Conservation (phyloP, 306 rosid genomes). For the Delonix regia region DNA sequence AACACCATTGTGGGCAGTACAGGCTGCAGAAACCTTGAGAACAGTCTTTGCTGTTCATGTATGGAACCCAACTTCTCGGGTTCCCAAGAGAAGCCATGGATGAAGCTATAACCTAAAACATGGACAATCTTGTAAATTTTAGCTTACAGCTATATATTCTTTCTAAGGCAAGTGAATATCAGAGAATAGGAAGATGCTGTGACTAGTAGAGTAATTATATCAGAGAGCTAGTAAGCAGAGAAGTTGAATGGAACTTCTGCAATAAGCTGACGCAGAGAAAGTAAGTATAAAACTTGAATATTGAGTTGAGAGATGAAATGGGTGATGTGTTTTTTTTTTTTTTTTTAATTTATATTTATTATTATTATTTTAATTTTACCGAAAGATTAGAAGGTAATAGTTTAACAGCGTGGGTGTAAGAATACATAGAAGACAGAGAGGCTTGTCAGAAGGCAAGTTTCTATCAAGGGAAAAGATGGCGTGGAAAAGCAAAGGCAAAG, state of each 20-base stretch:
- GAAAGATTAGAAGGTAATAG: background rate
- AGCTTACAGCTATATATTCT: conserved; percentile 10
- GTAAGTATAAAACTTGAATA: background rate
- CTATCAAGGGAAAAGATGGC: conserved; percentile 44
- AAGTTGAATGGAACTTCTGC: background rate
- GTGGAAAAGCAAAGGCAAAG: conserved; percentile 50
- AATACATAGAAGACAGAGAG: conserved; percentile 22
- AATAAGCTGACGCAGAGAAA: background rate
- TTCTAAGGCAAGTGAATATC: conserved; percentile 8
- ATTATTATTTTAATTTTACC: too few species aligned
- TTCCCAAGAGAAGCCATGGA: conserved; percentile 63
- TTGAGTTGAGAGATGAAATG: background rate
- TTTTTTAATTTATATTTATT: too few species aligned
- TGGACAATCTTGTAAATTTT: background rate
- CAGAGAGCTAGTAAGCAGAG: background rate
- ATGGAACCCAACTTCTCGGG: conserved; percentile 79
- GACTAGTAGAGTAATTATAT: background rate
- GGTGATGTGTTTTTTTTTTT: background rate
- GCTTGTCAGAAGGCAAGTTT: conserved; percentile 34
- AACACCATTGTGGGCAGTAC: conserved; percentile 88
- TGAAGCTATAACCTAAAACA: conserved; percentile 19
- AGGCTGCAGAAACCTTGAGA: conserved; percentile 75
- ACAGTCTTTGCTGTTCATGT: conserved; percentile 69
- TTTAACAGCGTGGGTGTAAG: background rate
- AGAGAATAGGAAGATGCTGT: conserved; percentile 53